Conservation (phyloP, 345 rosid species). For the Clausena lansium region DNA sequence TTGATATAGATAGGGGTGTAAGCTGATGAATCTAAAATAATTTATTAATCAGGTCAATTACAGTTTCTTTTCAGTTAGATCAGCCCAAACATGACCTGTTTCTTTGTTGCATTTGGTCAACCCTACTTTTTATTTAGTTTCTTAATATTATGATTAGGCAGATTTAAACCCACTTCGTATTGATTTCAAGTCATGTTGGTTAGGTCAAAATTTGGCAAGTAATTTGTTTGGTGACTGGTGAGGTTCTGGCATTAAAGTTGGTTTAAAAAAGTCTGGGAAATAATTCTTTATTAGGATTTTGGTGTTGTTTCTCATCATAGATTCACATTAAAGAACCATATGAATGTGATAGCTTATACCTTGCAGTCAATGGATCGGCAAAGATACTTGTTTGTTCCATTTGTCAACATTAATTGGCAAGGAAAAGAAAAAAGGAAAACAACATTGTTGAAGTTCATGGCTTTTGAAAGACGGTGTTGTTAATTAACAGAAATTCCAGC, state of each 20-base stretch:
- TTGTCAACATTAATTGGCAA: neutral
- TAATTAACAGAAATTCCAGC: neutral
- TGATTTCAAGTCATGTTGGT: neutral
- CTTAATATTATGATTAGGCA: neutral
- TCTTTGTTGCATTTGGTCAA: neutral
- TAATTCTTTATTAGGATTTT: neutral
- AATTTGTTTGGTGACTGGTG: neutral
- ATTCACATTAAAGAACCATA: neutral
- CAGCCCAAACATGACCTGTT: neutral
- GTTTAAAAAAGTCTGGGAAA: neutral
- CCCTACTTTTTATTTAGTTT: neutral
- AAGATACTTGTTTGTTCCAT: neutral
- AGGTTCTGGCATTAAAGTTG: neutral
- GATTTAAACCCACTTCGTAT: neutral
- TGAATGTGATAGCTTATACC: neutral
- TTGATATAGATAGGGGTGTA: neutral
- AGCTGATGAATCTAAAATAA: neutral
- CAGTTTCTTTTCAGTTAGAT: neutral
- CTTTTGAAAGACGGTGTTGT: neutral
- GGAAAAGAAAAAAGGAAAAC: neutral
- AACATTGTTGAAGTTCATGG: neutral
- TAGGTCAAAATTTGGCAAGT: neutral
- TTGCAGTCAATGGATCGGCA: neutral
- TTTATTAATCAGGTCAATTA: neutral
- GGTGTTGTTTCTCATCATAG: neutral